A percentile compares a stretch with the other conserved stretches of the same genome.
Evolutionary conservation across 176 grass and related monocot species (phyloP).

Genomic region (Aegilops tauschii): DNA sequence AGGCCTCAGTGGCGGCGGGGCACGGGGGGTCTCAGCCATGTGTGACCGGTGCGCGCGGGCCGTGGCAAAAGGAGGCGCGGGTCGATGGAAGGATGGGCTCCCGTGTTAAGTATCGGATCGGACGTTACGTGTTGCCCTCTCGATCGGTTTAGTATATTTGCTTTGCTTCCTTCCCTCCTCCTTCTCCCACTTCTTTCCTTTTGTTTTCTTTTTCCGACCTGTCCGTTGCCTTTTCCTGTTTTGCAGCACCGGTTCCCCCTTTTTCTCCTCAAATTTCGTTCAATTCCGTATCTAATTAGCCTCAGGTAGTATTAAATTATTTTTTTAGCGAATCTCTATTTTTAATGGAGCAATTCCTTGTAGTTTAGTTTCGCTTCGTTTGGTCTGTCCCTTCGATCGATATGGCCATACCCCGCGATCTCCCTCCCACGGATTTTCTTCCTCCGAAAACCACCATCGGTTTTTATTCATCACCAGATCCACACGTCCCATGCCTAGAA

Average conservation of each 20-base stretch:
- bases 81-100: conserved; percentile 1
- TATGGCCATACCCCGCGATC: too few species aligned
- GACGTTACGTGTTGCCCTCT: conserved; percentile 35
- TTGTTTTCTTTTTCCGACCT: neutral
- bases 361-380: too few species aligned
- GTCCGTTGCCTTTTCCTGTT: neutral
- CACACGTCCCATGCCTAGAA: too few species aligned
- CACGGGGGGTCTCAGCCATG: conserved; percentile 36
- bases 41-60: neutral
- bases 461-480: too few species aligned
- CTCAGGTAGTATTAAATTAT: neutral
- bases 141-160: neutral
- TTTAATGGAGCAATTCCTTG: too few species aligned
- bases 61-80: neutral
- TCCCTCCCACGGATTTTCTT: too few species aligned
- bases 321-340: too few species aligned
- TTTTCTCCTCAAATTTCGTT: neutral
- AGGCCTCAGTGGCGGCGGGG: conserved; percentile 35
- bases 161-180: conserved; percentile 1
- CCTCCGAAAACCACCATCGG: too few species aligned
- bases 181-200: neutral
- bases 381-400: too few species aligned
- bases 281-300: neutral
- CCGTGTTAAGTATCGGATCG: conserved; percentile 22
- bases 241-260: neutral